A percentile compares a stretch with the other conserved stretches of the same genome.
phyloP scores from a whole-genome alignment of 768 basidiomycete species.

The Candolleomyces eurysporus region DNA sequence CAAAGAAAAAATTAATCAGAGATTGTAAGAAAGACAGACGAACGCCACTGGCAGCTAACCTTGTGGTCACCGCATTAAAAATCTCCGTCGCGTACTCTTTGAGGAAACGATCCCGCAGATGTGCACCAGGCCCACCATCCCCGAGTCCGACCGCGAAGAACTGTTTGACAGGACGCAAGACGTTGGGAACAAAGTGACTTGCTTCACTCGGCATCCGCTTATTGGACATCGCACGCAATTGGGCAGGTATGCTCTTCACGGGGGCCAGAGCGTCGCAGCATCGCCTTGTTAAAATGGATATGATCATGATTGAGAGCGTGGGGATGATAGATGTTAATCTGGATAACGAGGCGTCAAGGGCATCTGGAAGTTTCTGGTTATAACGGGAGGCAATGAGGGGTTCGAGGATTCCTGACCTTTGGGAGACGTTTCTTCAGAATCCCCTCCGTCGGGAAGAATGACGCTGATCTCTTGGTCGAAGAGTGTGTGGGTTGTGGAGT shows the following conservation, averaged over 20 bases:
- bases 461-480: slow-evolving; percentile 69
- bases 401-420: slow-evolving; percentile 47
- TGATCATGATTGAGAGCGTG: slow-evolving; percentile 60
- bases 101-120: slow-evolving; percentile 55
- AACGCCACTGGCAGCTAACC: slow-evolving; percentile 33
- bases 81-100: slow-evolving; percentile 54
- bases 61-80: slow-evolving; percentile 69
- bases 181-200: slow-evolving; percentile 81
- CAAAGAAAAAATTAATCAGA: background rate
- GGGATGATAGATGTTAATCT: slow-evolving; percentile 50
- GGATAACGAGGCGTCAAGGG: slow-evolving; percentile 52
- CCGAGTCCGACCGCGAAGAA: slow-evolving; percentile 65
- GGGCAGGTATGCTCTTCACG: slow-evolving; percentile 85
- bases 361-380: slow-evolving; percentile 36
- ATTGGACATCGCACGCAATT: slow-evolving; percentile 83
- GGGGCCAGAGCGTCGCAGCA: slow-evolving; percentile 83
- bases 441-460: slow-evolving; percentile 50
- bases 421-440: slow-evolving; percentile 32
- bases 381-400: background rate
- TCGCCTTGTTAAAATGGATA: slow-evolving; percentile 70
- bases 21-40: background rate
- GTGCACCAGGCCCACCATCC: slow-evolving; percentile 54
- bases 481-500: slow-evolving; percentile 48
- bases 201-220: slow-evolving; percentile 72
- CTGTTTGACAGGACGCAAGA: slow-evolving; percentile 75